phyloP scores from a whole-genome alignment of 805 yeast genomes.

The Kazachstania kunashirensis region DNA sequence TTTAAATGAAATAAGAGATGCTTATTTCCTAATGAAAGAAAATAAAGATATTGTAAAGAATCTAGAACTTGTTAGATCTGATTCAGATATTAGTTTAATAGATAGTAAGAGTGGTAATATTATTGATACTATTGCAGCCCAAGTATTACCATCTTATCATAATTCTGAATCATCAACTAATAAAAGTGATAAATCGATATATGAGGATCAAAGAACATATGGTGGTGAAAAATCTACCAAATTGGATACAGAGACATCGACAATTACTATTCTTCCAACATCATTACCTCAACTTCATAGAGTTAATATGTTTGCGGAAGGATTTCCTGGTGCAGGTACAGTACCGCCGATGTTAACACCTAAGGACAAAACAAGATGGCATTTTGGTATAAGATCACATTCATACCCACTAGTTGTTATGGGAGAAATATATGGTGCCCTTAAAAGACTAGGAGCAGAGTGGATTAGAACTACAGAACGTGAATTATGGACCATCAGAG shows the following conservation, averaged over 20 bases:
- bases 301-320: conserved; percentile 72
- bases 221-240: not conserved
- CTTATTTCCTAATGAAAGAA: conserved; percentile 72
- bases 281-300: conserved; percentile 90
- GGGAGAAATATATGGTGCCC: conserved; percentile 95
- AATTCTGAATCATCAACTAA: conserved; percentile 1
- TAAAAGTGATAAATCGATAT: too few species aligned
- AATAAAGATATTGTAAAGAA: conserved; percentile 62
- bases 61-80: conserved; percentile 29
- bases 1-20: conserved; percentile 72
- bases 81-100: not conserved
- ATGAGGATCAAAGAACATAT: conserved; percentile 16
- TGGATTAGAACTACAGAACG: conserved; percentile 94
- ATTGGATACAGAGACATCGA: conserved; percentile 48
- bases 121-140: conserved; percentile 50
- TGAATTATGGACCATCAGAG: conserved; percentile 90
- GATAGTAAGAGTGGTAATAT: conserved; percentile 36
- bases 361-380: conserved; percentile 93
- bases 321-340: conserved; percentile 38
- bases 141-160: conserved; percentile 47
- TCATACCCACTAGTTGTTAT: conserved; percentile 95
- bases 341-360: conserved; percentile 54
- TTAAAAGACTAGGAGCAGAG: conserved; percentile 88
- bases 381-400: conserved; percentile 91
- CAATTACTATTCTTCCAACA: conserved; percentile 87